phyloP scores from a whole-genome alignment of 768 basidiomycete species.

The Trametes sanguinea region DNA sequence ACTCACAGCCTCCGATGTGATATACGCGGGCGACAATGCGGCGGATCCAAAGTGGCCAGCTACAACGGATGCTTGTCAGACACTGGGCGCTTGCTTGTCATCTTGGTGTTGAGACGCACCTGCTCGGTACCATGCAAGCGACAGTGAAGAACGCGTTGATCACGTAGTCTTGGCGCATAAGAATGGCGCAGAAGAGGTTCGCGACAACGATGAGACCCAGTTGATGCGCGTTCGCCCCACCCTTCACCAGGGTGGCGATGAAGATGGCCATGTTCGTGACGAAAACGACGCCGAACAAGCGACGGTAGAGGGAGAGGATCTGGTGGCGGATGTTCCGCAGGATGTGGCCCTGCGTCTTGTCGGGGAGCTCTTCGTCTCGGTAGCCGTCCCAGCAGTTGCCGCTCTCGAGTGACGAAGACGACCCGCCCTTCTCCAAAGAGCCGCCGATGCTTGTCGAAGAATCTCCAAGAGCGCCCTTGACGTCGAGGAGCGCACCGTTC shows the following conservation, averaged over 20 bases:
- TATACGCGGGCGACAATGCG: conserved; percentile 57
- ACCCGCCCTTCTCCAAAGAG: conserved; percentile 30
- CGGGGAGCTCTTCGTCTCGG: conserved; percentile 49
- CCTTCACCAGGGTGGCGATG: conserved; percentile 36
- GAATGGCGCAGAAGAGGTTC: conserved; percentile 48
- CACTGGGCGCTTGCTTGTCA: conserved; percentile 8
- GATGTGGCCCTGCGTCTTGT: conserved; percentile 49
- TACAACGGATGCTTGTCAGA: conserved; percentile 34
- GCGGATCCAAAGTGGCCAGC: conserved; percentile 58
- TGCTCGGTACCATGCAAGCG: conserved; percentile 49
- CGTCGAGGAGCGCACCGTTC: conserved; percentile 21
- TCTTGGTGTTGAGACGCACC: conserved; percentile 37
- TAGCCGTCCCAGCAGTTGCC: conserved; percentile 51
- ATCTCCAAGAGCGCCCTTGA: not conserved
- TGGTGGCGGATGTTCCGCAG: conserved; percentile 58
- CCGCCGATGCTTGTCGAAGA: conserved; percentile 32
- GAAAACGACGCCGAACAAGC: conserved; percentile 57
- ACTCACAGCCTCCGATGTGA: conserved; percentile 53
- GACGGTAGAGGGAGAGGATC: conserved; percentile 56
- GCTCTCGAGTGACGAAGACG: conserved; percentile 30
- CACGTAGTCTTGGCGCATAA: conserved; percentile 53
- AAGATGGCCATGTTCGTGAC: conserved; percentile 50
- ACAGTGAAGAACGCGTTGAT: conserved; percentile 59
- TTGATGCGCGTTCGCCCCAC: conserved; percentile 33
- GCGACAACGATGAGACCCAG: conserved; percentile 42